Percentiles rank a stretch among this genome's conserved stretches.
Conservation (phyloP, 148 eudicot genomes). For the Rheum nobile region DNA sequence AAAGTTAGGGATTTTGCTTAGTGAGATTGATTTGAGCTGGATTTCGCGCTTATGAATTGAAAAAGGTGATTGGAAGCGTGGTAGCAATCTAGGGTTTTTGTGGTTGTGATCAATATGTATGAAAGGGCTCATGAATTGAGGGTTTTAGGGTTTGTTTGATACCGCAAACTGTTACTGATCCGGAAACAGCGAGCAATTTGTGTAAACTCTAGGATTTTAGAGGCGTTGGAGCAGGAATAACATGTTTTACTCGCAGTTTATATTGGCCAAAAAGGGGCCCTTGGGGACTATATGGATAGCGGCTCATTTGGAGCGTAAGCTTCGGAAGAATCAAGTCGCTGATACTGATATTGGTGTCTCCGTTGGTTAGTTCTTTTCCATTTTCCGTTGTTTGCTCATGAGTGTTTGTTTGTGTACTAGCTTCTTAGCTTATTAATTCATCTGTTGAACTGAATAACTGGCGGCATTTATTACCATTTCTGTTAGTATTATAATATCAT, state of each 20-base stretch:
- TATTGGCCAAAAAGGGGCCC: conserved; percentile 94
- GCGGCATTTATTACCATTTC: not conserved
- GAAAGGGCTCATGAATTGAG: not conserved
- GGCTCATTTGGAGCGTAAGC: conserved; percentile 90
- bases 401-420: not conserved
- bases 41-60: not conserved
- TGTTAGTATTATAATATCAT: not conserved
- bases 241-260: conserved; percentile 95
- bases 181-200: conserved; percentile 2
- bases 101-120: not conserved
- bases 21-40: conserved; percentile 3
- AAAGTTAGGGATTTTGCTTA: not conserved
- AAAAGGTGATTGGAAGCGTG: not conserved
- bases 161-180: not conserved
- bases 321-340: conserved; percentile 89
- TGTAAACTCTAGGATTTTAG: conserved; percentile 15
- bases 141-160: conserved; percentile 5
- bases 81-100: conserved; percentile 16
- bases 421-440: not conserved
- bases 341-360: conserved; percentile 91
- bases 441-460: not conserved
- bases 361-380: conserved; percentile 46
- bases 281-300: conserved; percentile 94
- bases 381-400: not conserved
- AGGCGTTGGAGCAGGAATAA: conserved; percentile 10